Base-by-base conservation (phyloP, 495 filamentous ascomycete genomes). In the Trypethelium eluteriae region DNA sequence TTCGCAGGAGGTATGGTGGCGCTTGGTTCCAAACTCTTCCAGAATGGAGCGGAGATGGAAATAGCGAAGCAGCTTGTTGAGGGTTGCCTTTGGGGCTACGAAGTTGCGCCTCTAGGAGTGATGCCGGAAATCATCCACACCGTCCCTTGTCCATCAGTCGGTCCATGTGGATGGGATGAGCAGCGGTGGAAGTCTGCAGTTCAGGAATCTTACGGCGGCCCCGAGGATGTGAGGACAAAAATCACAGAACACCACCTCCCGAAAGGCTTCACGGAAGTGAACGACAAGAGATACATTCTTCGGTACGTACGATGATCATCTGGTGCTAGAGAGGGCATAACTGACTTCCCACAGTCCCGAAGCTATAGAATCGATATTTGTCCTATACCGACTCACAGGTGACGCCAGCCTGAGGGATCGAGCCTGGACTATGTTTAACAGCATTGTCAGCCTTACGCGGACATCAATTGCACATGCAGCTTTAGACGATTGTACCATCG, bases 81-180 rank as follows among this genome's bases (percentile, higher is more conserved):
- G 66, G 95, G 93, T 18, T 98, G 94, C 73, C 88, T 94, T 2
- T 98, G 92, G 94, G 89, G 92, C 2, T 98, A 98, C 73, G 86
- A 91, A 70, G 81, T 82, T 25, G 92, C 89, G 9, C 80, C 84
- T 1, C 89, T 87, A 0, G 95, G 93, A 3, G 90, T 98, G 69
- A 79, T 79, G 77, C 86, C 86, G 0, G 86, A 89, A 59, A 72
- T 77, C 0, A 81, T 87, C 70, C 73, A 79, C 38, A 79, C 81
- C 68, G 76, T 78, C 25, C 74, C 80, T n/a, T 89, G 86, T 72
- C 67, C 76, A 10, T 62, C 57, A 3, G 2, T 74, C 76, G n/a
- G 71, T 68, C 68, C 79, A 3, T 87, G 79, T 79, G 71, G 73
- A 18, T 86, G 84, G 83, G 77, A 86, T 68, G 75, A 83, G 79